Conservation (phyloP, 1,139 yeast genomes). For the Meyerozyma smithsonii region DNA sequence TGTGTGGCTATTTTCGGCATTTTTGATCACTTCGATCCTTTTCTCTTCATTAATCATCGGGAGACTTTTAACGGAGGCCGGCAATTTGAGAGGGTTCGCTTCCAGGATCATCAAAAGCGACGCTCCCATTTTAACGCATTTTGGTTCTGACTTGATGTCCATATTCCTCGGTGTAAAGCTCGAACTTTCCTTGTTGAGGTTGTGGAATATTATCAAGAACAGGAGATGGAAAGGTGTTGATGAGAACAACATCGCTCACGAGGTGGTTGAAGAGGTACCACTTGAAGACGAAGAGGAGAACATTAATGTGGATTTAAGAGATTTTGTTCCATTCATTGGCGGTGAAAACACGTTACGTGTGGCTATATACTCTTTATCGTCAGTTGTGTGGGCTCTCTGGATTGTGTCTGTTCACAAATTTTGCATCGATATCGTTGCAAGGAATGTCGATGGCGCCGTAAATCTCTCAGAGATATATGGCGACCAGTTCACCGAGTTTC, state of each 20-base stretch:
- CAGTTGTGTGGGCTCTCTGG: conserved; percentile 19
- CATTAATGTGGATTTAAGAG: background rate
- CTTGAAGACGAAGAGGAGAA: background rate
- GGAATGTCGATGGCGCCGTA: conserved; percentile 6
- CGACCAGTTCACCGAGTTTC: conserved; percentile 5
- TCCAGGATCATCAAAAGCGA: background rate
- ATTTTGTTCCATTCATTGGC: background rate
- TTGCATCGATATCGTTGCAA: conserved; percentile 23
- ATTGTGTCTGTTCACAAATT: conserved; percentile 18
- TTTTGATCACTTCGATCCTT: conserved; percentile 36
- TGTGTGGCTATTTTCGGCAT: conserved; percentile 68
- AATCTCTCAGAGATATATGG: background rate
- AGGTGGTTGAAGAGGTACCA: background rate
- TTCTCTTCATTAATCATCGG: conserved; percentile 37
- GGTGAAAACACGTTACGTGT: background rate
- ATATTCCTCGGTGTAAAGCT: conserved; percentile 19
- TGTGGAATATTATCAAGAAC: background rate
- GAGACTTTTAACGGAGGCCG: conserved; percentile 14
- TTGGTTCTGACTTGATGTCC: conserved; percentile 19
- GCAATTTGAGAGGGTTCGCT: background rate
- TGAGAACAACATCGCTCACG: background rate
- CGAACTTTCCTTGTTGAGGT: conserved; percentile 8
- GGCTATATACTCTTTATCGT: background rate
- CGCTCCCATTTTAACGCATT: background rate
- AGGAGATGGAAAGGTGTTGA: background rate